Evolutionary conservation across 176 grass and related monocot species (phyloP).

Genomic region (Lolium rigidum): DNA sequence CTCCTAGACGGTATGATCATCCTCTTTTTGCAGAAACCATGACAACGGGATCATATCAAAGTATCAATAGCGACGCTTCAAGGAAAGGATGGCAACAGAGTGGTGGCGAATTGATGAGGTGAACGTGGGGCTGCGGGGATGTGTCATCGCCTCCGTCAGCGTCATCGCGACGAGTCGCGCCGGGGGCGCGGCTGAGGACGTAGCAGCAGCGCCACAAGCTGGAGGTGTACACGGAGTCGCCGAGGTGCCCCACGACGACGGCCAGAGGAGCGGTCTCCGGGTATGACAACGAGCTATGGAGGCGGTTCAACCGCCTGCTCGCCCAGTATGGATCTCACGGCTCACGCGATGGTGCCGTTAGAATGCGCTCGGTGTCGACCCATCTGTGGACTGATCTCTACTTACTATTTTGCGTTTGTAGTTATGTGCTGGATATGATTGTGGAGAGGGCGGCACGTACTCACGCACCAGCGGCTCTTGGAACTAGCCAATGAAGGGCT

Average conservation of each 20-base stretch:
- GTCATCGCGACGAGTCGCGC: too few species aligned
- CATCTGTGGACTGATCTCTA: neutral
- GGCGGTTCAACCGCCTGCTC: conserved; percentile 70
- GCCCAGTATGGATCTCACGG: too few species aligned
- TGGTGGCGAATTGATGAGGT: neutral
- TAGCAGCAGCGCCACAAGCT: conserved; percentile 52
- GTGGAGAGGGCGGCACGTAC: conserved; percentile 67
- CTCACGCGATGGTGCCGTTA: too few species aligned
- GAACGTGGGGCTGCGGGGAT: neutral
- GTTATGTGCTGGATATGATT: conserved; percentile 63
- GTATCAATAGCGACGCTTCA: too few species aligned
- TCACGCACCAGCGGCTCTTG: conserved; percentile 58
- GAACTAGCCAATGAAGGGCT: conserved; percentile 54
- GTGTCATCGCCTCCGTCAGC: conserved; percentile 26
- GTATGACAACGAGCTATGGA: conserved; percentile 65
- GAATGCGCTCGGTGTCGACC: neutral
- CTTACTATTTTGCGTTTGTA: neutral
- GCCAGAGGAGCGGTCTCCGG: conserved; percentile 36
- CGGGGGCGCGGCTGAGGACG: conserved; percentile 37
- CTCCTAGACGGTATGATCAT: too few species aligned
- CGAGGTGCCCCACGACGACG: conserved; percentile 43
- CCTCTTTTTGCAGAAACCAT: too few species aligned
- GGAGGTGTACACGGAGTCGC: conserved; percentile 62
- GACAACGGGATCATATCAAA: too few species aligned
- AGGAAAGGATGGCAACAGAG: too few species aligned